Evolutionary conservation across 441 rosid species (phyloP).

Genomic region (Breynia disticha): DNA sequence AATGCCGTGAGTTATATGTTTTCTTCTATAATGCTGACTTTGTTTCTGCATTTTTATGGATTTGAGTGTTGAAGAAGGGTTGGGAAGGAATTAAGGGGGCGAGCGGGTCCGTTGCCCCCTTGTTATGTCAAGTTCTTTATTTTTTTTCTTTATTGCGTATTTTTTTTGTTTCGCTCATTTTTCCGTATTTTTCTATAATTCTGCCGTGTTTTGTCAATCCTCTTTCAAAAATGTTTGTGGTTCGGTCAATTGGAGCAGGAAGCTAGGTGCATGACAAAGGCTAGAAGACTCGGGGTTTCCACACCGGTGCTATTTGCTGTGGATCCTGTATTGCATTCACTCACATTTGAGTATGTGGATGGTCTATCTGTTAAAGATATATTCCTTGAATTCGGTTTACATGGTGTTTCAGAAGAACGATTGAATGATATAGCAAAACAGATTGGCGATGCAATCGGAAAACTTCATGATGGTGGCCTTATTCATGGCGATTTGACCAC

Average conservation of each 20-base stretch:
- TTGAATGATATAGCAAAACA: conserved; percentile 62
- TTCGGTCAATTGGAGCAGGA: conserved; percentile 57
- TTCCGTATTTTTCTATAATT: too few relatives aligned
- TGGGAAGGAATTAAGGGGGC: too few relatives aligned
- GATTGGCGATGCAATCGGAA: conserved; percentile 76
- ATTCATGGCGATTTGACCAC: conserved; percentile 96
- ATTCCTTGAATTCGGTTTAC: conserved; percentile 58
- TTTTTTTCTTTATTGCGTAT: neutral
- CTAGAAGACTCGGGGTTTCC: conserved; percentile 69
- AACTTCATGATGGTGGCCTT: conserved; percentile 90
- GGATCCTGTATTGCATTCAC: conserved; percentile 51
- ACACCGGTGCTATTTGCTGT: conserved; percentile 73
- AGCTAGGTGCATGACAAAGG: conserved; percentile 88
- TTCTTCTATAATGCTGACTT: neutral
- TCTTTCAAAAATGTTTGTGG: too few relatives aligned
- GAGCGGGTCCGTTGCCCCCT: too few relatives aligned
- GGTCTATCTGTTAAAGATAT: conserved; percentile 64
- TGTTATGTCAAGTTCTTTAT: too few relatives aligned
- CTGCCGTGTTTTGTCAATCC: too few relatives aligned
- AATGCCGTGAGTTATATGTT: conserved; percentile 61
- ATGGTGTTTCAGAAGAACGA: conserved; percentile 51
- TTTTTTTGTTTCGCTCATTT: too few relatives aligned
- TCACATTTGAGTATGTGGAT: conserved; percentile 67
- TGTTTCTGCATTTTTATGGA: too few relatives aligned
- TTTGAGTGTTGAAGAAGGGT: too few relatives aligned